Evolutionary conservation across 768 basidiomycete genomes (phyloP).

Genomic region (Coprinopsis marcescibilis): DNA sequence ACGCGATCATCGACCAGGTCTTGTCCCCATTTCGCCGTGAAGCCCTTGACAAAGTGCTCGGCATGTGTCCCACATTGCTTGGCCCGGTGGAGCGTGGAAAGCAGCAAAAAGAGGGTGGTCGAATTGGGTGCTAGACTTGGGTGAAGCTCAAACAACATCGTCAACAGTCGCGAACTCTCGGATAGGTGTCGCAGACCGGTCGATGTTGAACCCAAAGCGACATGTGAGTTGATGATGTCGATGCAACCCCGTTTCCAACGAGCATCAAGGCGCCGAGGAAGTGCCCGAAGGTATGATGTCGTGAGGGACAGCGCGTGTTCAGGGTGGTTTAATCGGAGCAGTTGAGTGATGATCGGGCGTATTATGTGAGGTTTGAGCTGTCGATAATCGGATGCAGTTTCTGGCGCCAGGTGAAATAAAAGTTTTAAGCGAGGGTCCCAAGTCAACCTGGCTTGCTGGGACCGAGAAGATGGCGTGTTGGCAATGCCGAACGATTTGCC

Average conservation of each 20-base stretch:
- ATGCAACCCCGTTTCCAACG: constrained; percentile 33
- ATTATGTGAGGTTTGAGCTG: constrained; percentile 2
- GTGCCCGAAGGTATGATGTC: constrained; percentile 39
- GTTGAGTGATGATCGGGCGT: neutral
- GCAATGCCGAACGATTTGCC: neutral
- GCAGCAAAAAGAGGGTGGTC: constrained; percentile 52
- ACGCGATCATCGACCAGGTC: constrained; percentile 49
- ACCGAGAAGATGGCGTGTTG: neutral
- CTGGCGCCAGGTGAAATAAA: constrained; percentile 6
- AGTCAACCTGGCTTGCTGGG: neutral
- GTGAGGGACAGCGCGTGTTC: constrained; percentile 24
- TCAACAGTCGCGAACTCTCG: constrained; percentile 37
- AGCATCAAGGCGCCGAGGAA: constrained; percentile 38
- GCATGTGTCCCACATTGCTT: constrained; percentile 54
- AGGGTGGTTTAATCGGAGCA: constrained; percentile 5
- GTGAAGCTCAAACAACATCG: constrained; percentile 40
- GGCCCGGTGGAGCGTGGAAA: constrained; percentile 43
- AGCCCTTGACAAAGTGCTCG: constrained; percentile 35
- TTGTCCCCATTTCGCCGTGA: constrained; percentile 51
- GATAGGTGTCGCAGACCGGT: constrained; percentile 39
- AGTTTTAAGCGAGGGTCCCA: constrained; percentile 8
- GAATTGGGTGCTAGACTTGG: constrained; percentile 50
- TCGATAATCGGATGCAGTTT: neutral
- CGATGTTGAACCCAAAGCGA: constrained; percentile 27
- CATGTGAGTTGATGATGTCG: constrained; percentile 51